phyloP scores from a whole-genome alignment of 176 grass and related monocot genomes.

The Rhynchospora breviuscula region DNA sequence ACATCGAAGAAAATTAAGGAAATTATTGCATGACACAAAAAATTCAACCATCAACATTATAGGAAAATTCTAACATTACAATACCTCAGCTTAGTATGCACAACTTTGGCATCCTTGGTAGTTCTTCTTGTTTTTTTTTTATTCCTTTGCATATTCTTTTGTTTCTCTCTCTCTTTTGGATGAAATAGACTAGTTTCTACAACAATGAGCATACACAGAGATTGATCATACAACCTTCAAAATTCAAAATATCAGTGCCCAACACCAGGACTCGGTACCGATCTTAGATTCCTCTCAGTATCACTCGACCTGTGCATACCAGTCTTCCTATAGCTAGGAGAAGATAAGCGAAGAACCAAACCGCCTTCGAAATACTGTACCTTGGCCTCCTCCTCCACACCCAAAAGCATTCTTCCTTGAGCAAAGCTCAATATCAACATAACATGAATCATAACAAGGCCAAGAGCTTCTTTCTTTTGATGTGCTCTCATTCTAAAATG shows the following conservation, averaged over 20 bases:
- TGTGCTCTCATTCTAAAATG: background rate
- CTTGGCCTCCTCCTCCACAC: background rate
- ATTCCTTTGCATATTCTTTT: background rate
- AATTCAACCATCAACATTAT: background rate
- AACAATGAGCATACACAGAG: background rate
- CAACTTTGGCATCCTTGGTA: background rate
- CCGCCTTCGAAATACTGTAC: slow-evolving; percentile 32
- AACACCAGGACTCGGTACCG: slow-evolving; percentile 59
- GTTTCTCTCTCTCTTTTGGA: background rate
- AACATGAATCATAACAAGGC: slow-evolving; percentile 24
- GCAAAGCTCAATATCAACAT: slow-evolving; percentile 7
- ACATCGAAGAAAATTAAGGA: background rate
- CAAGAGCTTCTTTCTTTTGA: background rate
- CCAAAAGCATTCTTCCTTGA: slow-evolving; percentile 31
- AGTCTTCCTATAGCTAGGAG: background rate
- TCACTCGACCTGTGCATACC: background rate
- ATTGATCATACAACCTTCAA: slow-evolving; percentile 4
- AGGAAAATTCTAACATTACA: slow-evolving; percentile 1
- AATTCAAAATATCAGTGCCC: slow-evolving; percentile 34
- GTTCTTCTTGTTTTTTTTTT: background rate
- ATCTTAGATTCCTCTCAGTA: slow-evolving; percentile 30
- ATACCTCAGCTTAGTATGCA: slow-evolving; percentile 12
- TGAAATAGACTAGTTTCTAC: background rate
- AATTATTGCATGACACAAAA: background rate
- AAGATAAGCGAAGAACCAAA: slow-evolving; percentile 10